Evolutionary conservation across 345 rosid species (phyloP).

Genomic region (Brassica cretica): DNA sequence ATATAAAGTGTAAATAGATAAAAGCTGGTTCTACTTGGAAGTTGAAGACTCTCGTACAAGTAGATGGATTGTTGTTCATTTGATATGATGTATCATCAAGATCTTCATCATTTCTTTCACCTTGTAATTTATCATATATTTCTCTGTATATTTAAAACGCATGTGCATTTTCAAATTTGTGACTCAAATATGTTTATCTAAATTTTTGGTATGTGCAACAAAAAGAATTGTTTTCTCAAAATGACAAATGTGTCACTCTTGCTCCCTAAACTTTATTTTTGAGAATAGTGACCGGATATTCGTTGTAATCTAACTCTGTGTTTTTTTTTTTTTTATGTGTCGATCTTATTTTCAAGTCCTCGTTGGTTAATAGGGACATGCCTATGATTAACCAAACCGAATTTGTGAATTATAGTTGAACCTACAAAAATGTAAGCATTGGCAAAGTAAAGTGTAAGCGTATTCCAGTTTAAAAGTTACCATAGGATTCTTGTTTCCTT

Average conservation of each 20-base stretch:
- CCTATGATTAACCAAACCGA: background rate
- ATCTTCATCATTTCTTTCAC: conserved; percentile 13
- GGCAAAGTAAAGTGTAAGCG: background rate
- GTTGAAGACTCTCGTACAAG: background rate
- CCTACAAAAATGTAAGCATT: background rate
- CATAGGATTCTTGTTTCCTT: background rate
- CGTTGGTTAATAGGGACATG: background rate
- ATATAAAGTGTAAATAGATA: conserved; percentile 6
- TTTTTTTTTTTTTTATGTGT: background rate
- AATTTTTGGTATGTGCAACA: background rate
- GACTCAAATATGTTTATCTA: background rate
- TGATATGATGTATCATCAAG: conserved; percentile 32
- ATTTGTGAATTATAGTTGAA: background rate
- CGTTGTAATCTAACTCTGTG: background rate
- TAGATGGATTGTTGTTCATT: conserved; percentile 25
- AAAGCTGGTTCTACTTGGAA: conserved; percentile 29
- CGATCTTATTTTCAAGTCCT: background rate
- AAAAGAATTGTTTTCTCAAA: background rate
- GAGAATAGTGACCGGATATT: background rate
- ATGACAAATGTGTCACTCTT: background rate
- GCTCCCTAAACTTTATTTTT: background rate
- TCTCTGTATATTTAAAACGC: background rate
- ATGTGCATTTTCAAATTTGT: background rate
- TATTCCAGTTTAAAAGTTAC: background rate
- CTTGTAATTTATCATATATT: background rate